These are phyloP conservation scores for Remersonia thermophila DNA, from an alignment of 2,329 filamentous ascomycete species.

Conservation along the genomic window DNA sequence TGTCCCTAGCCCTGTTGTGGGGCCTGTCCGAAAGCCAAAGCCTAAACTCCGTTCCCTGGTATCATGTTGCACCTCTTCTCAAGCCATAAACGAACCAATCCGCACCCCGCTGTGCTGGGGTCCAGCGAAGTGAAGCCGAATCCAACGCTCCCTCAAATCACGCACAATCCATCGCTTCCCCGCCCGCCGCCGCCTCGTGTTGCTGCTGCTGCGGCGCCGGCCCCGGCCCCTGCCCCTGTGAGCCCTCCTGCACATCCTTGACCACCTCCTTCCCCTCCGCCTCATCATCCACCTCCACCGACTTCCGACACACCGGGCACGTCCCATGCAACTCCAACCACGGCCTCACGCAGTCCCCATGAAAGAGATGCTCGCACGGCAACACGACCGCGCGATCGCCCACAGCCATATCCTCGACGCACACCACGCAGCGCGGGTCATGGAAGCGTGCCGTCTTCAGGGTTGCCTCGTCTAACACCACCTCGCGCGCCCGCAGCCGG, in stretches of 20 bases:
- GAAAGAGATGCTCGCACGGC: slow-evolving; percentile 15
- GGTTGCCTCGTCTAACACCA: slow-evolving; percentile 6
- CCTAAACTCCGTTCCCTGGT: no score
- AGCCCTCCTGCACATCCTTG: no score
- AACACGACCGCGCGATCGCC: slow-evolving; percentile 13
- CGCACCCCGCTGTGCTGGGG: no score
- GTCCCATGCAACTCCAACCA: slow-evolving; percentile 15
- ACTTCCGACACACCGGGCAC: slow-evolving; percentile 13
- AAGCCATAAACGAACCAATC: no score
- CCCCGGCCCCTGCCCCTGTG: no score
- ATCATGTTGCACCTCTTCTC: no score
- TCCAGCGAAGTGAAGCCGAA: no score
- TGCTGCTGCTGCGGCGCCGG: neutral
- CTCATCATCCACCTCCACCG: slow-evolving; percentile 11
- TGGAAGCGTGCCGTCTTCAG: neutral
- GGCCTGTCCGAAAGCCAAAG: no score
- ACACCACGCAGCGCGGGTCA: slow-evolving; percentile 4
- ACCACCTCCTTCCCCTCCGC: neutral
- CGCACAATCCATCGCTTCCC: no score
- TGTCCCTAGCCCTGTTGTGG: no score
- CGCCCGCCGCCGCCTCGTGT: no score
- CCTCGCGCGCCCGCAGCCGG: slow-evolving; percentile 12
- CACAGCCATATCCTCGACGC: slow-evolving; percentile 10
- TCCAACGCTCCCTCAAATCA: no score
- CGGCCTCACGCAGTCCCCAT: slow-evolving; percentile 13